Evolutionary conservation across 176 grass and related monocot genomes (phyloP).

Genomic region (Dendrocalamus sinicus): DNA sequence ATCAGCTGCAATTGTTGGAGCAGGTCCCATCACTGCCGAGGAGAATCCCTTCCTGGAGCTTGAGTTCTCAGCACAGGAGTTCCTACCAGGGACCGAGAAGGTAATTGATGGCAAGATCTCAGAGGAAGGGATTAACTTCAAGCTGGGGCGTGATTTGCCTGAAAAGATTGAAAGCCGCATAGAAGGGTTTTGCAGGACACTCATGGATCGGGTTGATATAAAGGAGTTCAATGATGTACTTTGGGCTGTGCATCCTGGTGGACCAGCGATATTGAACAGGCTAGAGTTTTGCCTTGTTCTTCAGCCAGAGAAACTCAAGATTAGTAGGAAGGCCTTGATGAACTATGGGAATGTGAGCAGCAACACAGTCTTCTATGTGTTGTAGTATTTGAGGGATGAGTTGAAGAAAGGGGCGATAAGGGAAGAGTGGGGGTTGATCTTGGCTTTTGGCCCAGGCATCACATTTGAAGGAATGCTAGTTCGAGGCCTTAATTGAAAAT

Average conservation of each 20-base stretch:
- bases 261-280: constrained; percentile 79
- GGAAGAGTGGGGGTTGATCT: constrained; percentile 75
- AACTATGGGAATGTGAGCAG: constrained; percentile 89
- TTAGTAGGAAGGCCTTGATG: constrained; percentile 70
- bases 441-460: constrained; percentile 91
- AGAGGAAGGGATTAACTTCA: constrained; percentile 90
- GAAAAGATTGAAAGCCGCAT: constrained; percentile 69
- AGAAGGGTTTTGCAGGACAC: constrained; percentile 74
- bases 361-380: constrained; percentile 88
- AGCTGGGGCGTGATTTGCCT: constrained; percentile 76
- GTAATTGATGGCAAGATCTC: constrained; percentile 74
- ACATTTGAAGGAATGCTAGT: constrained; percentile 90
- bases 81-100: constrained; percentile 76
- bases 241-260: constrained; percentile 85
- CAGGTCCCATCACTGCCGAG: constrained; percentile 56
- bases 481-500: constrained; percentile 47
- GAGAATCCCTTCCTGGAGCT: constrained; percentile 82
- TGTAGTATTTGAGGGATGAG: constrained; percentile 85
- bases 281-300: constrained; percentile 66
- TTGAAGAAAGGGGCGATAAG: constrained; percentile 57
- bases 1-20: constrained; percentile 72
- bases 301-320: constrained; percentile 70
- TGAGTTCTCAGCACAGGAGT: constrained; percentile 71
- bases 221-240: constrained; percentile 81
- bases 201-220: constrained; percentile 59